Evolutionary conservation across 805 yeast species (phyloP).

Genomic region (Debaryomyces castellii): DNA sequence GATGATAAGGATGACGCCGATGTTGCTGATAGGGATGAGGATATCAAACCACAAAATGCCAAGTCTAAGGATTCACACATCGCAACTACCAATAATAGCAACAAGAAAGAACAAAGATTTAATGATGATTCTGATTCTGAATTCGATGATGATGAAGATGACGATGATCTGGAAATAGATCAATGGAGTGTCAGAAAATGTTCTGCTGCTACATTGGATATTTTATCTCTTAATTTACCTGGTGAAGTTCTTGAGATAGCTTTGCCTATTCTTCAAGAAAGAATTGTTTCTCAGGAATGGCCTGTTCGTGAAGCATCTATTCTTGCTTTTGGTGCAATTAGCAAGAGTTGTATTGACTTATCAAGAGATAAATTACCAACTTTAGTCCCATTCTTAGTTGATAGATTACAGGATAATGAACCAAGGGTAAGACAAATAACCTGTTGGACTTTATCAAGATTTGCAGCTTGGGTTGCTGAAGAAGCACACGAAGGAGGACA

Average conservation of each 20-base stretch:
- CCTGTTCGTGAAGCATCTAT: conserved; percentile 90
- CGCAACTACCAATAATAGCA: conserved; percentile 16
- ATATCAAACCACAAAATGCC: conserved; percentile 79
- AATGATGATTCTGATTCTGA: conserved; percentile 46
- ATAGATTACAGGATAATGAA: conserved; percentile 70
- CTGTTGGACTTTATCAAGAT: conserved; percentile 94
- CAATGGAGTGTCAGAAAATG: conserved; percentile 94
- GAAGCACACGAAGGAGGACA: conserved; percentile 64
- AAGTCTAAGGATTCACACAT: conserved; percentile 51
- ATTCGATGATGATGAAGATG: conserved; percentile 71
- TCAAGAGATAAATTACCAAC: conserved; percentile 73
- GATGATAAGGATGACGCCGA: conserved; percentile 76
- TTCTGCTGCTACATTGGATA: conserved; percentile 89
- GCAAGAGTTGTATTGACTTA: conserved; percentile 79
- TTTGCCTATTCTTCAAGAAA: conserved; percentile 73
- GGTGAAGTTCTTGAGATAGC: conserved; percentile 62
- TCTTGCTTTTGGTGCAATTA: conserved; percentile 91
- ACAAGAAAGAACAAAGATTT: conserved; percentile 10
- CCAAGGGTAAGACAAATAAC: conserved; percentile 89
- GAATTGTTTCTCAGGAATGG: conserved; percentile 75
- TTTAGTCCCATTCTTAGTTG: conserved; percentile 80
- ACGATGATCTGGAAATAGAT: conserved; percentile 61
- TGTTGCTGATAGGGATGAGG: conserved; percentile 82
- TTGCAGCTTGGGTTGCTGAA: conserved; percentile 74
- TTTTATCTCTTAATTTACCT: conserved; percentile 68